These are phyloP conservation scores for Globisporangium cylindrosporum DNA, from an alignment of 352 stramenopile genomes.

Conservation along the genomic window DNA sequence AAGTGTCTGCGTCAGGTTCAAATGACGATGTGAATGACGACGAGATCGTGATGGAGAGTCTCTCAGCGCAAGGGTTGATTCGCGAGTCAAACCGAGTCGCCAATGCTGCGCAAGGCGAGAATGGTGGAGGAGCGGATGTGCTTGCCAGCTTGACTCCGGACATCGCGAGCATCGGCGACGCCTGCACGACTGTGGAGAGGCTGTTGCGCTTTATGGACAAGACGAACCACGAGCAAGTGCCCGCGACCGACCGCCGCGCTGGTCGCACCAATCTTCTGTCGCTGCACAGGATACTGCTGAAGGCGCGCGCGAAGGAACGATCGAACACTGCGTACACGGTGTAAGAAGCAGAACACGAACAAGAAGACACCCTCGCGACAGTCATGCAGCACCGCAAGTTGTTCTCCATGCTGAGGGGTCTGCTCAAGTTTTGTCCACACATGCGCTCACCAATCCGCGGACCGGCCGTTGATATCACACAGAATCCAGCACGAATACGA, in stretches of 20 bases:
- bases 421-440: not conserved
- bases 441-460: not conserved
- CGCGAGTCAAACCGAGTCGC: slow-evolving; percentile 33
- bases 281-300: slow-evolving; percentile 50
- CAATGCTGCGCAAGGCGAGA: slow-evolving; percentile 4
- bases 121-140: slow-evolving; percentile 13
- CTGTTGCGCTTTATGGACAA: slow-evolving; percentile 46
- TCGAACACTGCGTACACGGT: slow-evolving; percentile 23
- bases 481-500: not conserved
- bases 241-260: slow-evolving; percentile 35
- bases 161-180: slow-evolving; percentile 34
- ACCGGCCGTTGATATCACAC: not conserved
- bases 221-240: slow-evolving; percentile 19
- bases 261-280: slow-evolving; percentile 43
- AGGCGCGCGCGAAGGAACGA: slow-evolving; percentile 41
- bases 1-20: slow-evolving; percentile 17
- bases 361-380: not conserved
- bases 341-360: slow-evolving; percentile 3
- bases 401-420: too few species aligned
- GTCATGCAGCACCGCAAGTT: not conserved
- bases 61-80: slow-evolving; percentile 50
- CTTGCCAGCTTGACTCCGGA: slow-evolving; percentile 22
- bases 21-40: slow-evolving; percentile 37
- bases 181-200: slow-evolving; percentile 33
- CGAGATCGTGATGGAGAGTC: slow-evolving; percentile 59